A percentile compares a stretch with the other conserved stretches of the same genome.
phyloP scores from a whole-genome alignment of 2,329 filamentous ascomycete species.

The Sclerotiophoma versabilis region DNA sequence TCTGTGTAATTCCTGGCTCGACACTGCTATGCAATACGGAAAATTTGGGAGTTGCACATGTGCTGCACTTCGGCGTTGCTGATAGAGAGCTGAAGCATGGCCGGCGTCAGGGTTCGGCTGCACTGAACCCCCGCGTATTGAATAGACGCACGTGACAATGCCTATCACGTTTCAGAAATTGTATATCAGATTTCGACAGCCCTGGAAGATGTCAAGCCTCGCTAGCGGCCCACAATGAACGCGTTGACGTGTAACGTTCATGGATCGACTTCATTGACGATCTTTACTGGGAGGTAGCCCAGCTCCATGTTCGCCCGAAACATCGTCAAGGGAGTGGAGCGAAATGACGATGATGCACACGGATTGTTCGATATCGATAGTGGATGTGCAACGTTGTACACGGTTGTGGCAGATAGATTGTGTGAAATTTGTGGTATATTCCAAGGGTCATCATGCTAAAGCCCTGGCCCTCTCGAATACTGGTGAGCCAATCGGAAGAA shows the following conservation, averaged over 20 bases:
- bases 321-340: constrained; percentile 6
- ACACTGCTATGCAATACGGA: neutral
- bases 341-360: constrained; percentile 23
- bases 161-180: constrained; percentile 13
- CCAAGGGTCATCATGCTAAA: constrained; percentile 23
- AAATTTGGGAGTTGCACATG: neutral
- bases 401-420: constrained; percentile 31
- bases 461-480: neutral
- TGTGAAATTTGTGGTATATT: constrained; percentile 25
- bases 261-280: constrained; percentile 16
- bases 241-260: constrained; percentile 31
- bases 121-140: neutral
- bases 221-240: constrained; percentile 20
- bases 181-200: constrained; percentile 8
- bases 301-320: constrained; percentile 13
- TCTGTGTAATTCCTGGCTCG: neutral
- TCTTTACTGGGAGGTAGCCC: constrained; percentile 17
- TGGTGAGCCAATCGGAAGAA: constrained; percentile 9
- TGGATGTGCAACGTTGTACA: constrained; percentile 16
- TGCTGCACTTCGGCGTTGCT: neutral
- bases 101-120: constrained; percentile 9
- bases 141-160: constrained; percentile 6
- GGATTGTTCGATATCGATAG: constrained; percentile 17
- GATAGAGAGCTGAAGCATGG: constrained; percentile 11
- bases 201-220: constrained; percentile 16